A percentile compares a stretch with the other conserved stretches of the same genome.
phyloP scores from a whole-genome alignment of 345 rosid species.

The Arabis alpina region DNA sequence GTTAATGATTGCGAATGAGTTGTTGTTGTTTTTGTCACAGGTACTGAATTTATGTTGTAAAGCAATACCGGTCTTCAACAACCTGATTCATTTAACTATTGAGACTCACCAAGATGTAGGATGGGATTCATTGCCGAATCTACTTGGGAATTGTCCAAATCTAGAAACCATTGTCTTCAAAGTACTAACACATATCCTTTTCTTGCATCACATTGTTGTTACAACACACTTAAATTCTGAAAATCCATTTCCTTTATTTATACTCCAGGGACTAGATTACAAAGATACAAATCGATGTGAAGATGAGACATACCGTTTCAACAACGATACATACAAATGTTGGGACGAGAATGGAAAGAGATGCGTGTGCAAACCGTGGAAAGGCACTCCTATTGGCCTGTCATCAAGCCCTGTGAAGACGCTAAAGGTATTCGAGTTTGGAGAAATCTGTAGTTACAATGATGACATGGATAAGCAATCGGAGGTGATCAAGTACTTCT shows the following conservation, averaged over 20 bases:
- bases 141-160: constrained; percentile 27
- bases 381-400: background rate
- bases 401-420: constrained; percentile 31
- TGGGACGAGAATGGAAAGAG: background rate
- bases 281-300: constrained; percentile 21
- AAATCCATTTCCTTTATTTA: background rate
- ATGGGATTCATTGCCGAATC: constrained; percentile 28
- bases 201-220: constrained; percentile 1
- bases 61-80: constrained; percentile 31
- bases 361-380: constrained; percentile 27
- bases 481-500: constrained; percentile 11
- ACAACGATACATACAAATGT: constrained; percentile 22
- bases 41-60: constrained; percentile 30
- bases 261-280: constrained; percentile 23
- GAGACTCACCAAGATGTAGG: constrained; percentile 21
- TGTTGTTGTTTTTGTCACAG: background rate
- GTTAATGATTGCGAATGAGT: background rate
- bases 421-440: constrained; percentile 33
- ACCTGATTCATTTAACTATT: constrained; percentile 29
- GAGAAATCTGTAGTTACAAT: constrained; percentile 10
- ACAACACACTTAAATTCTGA: background rate
- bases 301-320: background rate
- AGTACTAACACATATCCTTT: constrained; percentile 14
- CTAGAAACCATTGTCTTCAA: constrained; percentile 28
- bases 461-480: constrained; percentile 23